These are phyloP conservation scores for Blumeriella jaapii DNA, from an alignment of 2,329 filamentous ascomycete species.

Conservation along the genomic window DNA sequence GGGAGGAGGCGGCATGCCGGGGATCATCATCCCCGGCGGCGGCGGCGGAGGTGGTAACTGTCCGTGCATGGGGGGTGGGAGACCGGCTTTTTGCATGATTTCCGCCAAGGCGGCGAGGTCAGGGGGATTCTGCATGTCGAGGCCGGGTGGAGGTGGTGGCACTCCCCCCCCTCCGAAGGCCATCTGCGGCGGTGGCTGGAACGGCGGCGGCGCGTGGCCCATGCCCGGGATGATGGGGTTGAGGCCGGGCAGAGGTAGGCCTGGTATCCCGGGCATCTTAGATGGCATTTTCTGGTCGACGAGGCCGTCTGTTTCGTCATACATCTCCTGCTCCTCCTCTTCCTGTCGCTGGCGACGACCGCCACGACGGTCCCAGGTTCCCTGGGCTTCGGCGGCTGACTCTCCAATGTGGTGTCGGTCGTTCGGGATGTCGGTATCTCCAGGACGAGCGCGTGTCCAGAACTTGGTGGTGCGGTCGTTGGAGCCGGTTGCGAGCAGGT, in stretches of 20 bases:
- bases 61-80: constrained; percentile 39
- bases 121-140: constrained; percentile 48
- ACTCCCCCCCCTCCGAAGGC: constrained; percentile 36
- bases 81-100: constrained; percentile 53
- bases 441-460: constrained; percentile 84
- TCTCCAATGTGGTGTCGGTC: constrained; percentile 95
- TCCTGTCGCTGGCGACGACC: constrained; percentile 71
- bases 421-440: constrained; percentile 73
- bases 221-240: constrained; percentile 41
- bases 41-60: constrained; percentile 24
- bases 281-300: constrained; percentile 79
- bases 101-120: constrained; percentile 51
- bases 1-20: constrained; percentile 32
- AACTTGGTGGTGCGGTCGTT: constrained; percentile 96
- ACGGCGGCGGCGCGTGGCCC: constrained; percentile 29
- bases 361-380: constrained; percentile 81
- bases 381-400: constrained; percentile 81
- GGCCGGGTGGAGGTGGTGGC: constrained; percentile 37
- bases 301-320: constrained; percentile 86
- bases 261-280: constrained; percentile 44
- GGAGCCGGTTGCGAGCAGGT: constrained; percentile 88
- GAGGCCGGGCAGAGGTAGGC: constrained; percentile 25
- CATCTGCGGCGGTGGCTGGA: constrained; percentile 29
- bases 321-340: constrained; percentile 85
- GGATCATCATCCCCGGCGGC: constrained; percentile 36